These are phyloP conservation scores for Apiospora kogelbergensis DNA, from an alignment of 2,329 filamentous ascomycete genomes.

Conservation along the genomic window DNA sequence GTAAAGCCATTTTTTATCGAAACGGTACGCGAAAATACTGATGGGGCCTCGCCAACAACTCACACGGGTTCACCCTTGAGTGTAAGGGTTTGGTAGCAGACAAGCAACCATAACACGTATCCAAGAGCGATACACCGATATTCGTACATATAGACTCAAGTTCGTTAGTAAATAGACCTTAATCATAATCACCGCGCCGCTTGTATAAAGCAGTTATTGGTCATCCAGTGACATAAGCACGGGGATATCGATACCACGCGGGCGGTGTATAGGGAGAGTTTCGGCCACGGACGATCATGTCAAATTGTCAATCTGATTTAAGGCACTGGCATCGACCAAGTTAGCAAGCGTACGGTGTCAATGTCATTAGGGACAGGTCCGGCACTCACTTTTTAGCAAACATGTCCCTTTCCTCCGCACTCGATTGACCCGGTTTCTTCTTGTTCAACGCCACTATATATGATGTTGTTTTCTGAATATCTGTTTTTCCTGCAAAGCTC, in stretches of 20 bases:
- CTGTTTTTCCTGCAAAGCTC: not conserved
- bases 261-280: not conserved
- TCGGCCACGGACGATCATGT: not conserved
- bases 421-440: not conserved
- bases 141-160: not conserved
- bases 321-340: not conserved
- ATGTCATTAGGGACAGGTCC: constrained; percentile 6
- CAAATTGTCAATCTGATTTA: constrained; percentile 15
- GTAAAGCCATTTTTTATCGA: constrained; percentile 2
- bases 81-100: not conserved
- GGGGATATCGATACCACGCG: not conserved
- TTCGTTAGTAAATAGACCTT: not conserved
- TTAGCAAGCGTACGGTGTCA: not conserved
- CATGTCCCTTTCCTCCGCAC: constrained; percentile 11
- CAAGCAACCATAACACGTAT: not conserved
- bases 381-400: constrained; percentile 6
- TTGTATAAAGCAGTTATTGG: not conserved
- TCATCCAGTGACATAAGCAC: not conserved
- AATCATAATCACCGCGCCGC: not conserved
- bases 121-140: not conserved
- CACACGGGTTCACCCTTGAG: not conserved
- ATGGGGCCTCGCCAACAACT: not conserved
- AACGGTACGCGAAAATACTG: not conserved
- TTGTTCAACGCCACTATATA: not conserved
- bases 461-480: not conserved